Base-by-base conservation (phyloP, 768 basidiomycete genomes). In the Lentinula boryana region DNA sequence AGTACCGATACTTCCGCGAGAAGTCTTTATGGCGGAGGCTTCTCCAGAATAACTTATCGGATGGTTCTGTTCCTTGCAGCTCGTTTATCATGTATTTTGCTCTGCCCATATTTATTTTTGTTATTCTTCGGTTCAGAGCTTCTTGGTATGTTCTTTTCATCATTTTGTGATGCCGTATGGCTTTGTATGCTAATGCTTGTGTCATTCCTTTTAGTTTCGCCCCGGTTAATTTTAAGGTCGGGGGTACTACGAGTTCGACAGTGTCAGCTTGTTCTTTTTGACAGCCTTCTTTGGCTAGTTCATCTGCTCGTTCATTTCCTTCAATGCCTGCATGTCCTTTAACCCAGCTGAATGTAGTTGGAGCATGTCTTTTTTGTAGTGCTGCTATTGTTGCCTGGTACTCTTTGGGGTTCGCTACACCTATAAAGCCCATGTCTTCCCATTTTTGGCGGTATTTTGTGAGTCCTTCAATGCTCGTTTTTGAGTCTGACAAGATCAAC, bases 291-390 rank as follows among this genome's bases (percentile, higher is more conserved):
- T 54, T 58, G 3, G 70, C 70, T 0, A 68, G 66, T 6, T 10
- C 2, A 48, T 73, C 70, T 0, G 71, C 71, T 2, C 13, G 43
- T 32, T 72, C 68, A 49, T 73, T 73, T 10, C 70, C 71, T 0
- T 5, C n/a, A n/a, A n/a, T n/a, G n/a, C n/a, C n/a, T n/a, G n/a
- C n/a, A n/a, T n/a, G n/a, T n/a, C n/a, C n/a, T 62, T 71, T 71
- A 1, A 66, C 55, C 70, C 70, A 70, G 53, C 63, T 36, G 33
- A 73, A 66, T 5, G 13, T 7, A 2, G 70, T 71, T 0, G 54
- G 48, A 2, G 70, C 67, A 1, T 60, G 38, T 13, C 66, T 38
- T 3, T 10, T 0, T 21, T 65, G 13, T 5, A 72, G 48, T 4
- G 36, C 27, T 43, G 54, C 56, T 5, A 44, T n/a, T 9, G 56